A percentile compares a stretch with the other conserved stretches of the same genome.
Evolutionary conservation across 2,329 filamentous ascomycete species (phyloP).

Genomic region (Fusarium musae): DNA sequence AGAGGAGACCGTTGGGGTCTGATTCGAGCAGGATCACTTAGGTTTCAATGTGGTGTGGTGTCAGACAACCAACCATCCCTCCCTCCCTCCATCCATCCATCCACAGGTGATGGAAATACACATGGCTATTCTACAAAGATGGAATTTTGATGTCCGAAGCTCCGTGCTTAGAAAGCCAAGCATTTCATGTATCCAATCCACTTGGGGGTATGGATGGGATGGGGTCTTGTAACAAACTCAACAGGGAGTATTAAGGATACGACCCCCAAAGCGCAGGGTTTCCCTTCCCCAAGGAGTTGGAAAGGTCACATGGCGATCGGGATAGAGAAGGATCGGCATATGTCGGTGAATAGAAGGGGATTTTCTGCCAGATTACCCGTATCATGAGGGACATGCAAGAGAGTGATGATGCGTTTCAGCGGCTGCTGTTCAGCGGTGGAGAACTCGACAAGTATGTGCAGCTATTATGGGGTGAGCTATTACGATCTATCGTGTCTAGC

Average conservation of each 20-base stretch:
- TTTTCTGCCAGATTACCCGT: background rate
- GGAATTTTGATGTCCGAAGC: background rate
- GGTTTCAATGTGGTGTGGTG: background rate
- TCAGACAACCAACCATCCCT: background rate
- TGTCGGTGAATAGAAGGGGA: slow-evolving; percentile 20
- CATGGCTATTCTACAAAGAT: background rate
- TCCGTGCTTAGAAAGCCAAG: background rate
- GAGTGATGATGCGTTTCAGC: slow-evolving; percentile 4
- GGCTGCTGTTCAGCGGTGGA: background rate
- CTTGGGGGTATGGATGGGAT: slow-evolving; percentile 3
- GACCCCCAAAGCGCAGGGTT: slow-evolving; percentile 19
- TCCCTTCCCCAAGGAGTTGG: slow-evolving; percentile 8
- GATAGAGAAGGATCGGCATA: slow-evolving; percentile 13
- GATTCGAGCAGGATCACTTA: background rate
- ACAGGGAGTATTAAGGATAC: background rate
- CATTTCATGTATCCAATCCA: slow-evolving; percentile 7
- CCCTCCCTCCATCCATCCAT: background rate
- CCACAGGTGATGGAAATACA: background rate
- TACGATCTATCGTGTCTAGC: background rate
- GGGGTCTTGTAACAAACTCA: slow-evolving; percentile 15
- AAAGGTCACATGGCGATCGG: background rate
- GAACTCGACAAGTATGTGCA: background rate
- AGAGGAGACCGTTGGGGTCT: slow-evolving; percentile 3
- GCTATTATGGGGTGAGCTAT: background rate
- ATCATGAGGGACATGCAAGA: slow-evolving; percentile 5